A percentile compares a stretch with the other conserved stretches of the same genome.
Conservation (phyloP, 306 rosid genomes). For the Nissolia schottii region DNA sequence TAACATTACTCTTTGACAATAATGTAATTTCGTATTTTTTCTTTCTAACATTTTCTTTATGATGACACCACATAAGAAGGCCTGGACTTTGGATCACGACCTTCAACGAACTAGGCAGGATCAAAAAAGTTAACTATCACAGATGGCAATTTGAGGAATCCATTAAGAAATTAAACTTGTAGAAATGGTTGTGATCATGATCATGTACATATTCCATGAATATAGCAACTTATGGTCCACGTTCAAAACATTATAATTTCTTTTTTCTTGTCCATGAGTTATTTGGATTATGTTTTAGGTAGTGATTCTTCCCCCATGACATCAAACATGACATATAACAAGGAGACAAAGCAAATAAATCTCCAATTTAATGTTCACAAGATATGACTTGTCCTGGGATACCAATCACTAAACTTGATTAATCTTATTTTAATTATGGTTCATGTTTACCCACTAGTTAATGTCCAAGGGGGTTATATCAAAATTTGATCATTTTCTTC, state of each 20-base stretch:
- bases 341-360: slow-evolving; percentile 23
- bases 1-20: too few relatives aligned
- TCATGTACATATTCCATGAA: slow-evolving; percentile 23
- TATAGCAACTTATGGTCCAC: slow-evolving; percentile 18
- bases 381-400: neutral
- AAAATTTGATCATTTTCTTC: slow-evolving; percentile 7
- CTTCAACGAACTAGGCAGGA: slow-evolving; percentile 7
- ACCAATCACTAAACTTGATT: slow-evolving; percentile 16
- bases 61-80: neutral
- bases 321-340: slow-evolving; percentile 26
- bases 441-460: neutral
- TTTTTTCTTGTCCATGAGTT: slow-evolving; percentile 27
- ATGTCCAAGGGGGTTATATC: neutral
- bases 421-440: neutral
- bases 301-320: slow-evolving; percentile 5
- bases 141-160: neutral
- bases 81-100: neutral
- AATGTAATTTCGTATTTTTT: too few relatives aligned
- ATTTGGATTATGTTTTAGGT: slow-evolving; percentile 26
- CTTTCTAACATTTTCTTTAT: too few relatives aligned
- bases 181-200: slow-evolving; percentile 9
- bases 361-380: neutral
- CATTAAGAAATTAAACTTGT: slow-evolving; percentile 17
- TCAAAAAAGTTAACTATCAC: neutral
- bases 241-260: slow-evolving; percentile 14